Conservation (phyloP, 305 asterid genomes). For the Solanum hybrid region DNA sequence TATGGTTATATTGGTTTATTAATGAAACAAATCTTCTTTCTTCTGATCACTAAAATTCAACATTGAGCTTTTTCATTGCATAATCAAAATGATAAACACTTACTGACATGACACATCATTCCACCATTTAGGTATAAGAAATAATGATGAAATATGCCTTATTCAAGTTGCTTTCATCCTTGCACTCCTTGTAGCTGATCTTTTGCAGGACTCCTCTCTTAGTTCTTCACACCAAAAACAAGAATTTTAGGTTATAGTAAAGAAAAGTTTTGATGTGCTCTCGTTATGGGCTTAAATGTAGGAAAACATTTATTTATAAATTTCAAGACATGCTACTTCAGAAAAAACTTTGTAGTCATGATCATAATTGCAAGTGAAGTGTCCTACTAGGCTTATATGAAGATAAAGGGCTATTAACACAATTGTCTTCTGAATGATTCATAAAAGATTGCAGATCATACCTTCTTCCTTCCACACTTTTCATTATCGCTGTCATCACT, state of each 20-base stretch:
- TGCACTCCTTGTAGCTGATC: neutral
- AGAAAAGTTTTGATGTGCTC: neutral
- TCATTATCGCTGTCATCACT: constrained; percentile 9
- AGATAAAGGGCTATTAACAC: neutral
- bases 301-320: neutral
- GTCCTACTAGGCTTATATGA: neutral
- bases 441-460: neutral
- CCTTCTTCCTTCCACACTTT: constrained; percentile 8
- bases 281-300: neutral
- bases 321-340: neutral
- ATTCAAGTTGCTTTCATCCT: constrained; percentile 1
- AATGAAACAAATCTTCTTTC: neutral
- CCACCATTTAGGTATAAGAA: neutral
- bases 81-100: neutral
- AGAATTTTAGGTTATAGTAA: neutral
- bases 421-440: neutral
- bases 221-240: neutral
- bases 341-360: neutral
- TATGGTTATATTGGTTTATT: neutral
- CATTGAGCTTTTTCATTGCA: neutral
- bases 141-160: neutral
- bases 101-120: neutral
- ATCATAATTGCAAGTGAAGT: neutral
- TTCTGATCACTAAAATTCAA: neutral
- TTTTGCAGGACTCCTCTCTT: neutral